Conservation (phyloP, 768 basidiomycete species). For the Phallus indusiatus region DNA sequence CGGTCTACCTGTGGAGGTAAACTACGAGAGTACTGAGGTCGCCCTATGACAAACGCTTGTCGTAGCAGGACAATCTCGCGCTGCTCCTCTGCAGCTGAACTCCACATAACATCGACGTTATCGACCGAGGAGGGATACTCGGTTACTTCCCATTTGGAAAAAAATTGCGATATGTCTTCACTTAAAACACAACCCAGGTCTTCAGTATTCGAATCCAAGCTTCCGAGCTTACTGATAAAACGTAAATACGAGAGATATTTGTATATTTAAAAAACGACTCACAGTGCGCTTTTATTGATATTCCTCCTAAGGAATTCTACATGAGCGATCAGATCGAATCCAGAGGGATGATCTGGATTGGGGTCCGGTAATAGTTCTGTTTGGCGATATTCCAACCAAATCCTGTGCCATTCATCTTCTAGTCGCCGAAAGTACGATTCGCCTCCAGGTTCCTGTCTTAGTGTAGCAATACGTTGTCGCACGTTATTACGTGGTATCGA, state of each 20-base stretch:
- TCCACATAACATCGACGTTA: conserved; percentile 72
- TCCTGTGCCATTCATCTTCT: conserved; percentile 71
- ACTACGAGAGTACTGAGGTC: conserved; percentile 25
- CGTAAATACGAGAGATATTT: not conserved
- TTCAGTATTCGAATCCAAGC: not conserved
- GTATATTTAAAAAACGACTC: conserved; percentile 24
- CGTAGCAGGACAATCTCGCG: conserved; percentile 61
- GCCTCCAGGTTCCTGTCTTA: conserved; percentile 48
- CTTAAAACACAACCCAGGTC: not conserved
- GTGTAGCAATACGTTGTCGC: conserved; percentile 53
- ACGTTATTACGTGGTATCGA: conserved; percentile 64
- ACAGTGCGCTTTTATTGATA: conserved; percentile 84
- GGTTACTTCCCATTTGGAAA: conserved; percentile 36
- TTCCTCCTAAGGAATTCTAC: conserved; percentile 70
- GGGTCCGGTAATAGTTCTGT: conserved; percentile 61
- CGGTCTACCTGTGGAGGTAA: conserved; percentile 22
- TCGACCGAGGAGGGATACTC: conserved; percentile 32
- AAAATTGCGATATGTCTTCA: conserved; percentile 7
- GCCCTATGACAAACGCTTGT: conserved; percentile 41
- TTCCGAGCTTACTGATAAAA: not conserved
- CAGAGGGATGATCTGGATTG: conserved; percentile 51
- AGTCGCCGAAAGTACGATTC: conserved; percentile 70
- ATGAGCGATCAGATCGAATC: conserved; percentile 78
- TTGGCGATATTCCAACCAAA: conserved; percentile 68
- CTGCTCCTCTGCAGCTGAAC: conserved; percentile 57